Conservation (phyloP, 2,329 filamentous ascomycete genomes). For the Drechslerella coelobrocha region DNA sequence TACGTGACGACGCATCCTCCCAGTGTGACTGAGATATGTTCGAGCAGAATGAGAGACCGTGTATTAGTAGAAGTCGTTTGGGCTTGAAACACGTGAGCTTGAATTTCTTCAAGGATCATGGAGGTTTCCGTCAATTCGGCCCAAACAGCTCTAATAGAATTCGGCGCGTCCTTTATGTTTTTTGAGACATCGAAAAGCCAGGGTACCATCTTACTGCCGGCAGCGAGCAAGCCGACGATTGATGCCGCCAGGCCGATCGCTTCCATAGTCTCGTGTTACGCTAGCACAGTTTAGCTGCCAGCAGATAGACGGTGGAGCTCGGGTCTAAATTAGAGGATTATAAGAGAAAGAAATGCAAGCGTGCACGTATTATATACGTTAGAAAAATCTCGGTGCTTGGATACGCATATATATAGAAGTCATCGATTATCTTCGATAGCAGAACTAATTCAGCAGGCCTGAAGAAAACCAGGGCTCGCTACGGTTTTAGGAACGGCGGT, state of each 20-base stretch:
- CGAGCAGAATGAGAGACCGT: constrained; percentile 12
- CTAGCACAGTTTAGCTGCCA: neutral
- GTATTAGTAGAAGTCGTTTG: neutral
- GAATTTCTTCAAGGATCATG: constrained; percentile 14
- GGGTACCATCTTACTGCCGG: neutral
- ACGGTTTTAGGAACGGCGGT: too few relatives aligned
- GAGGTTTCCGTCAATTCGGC: constrained; percentile 13
- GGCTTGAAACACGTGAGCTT: constrained; percentile 8
- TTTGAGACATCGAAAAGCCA: neutral
- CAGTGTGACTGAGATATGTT: constrained; percentile 21
- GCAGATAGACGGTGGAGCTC: too few relatives aligned
- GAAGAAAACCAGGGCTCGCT: too few relatives aligned
- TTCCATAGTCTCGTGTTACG: neutral
- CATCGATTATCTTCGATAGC: too few relatives aligned
- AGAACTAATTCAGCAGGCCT: too few relatives aligned
- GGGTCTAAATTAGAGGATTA: too few relatives aligned
- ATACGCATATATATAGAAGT: too few relatives aligned
- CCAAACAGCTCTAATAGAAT: constrained; percentile 5
- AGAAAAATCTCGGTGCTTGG: too few relatives aligned
- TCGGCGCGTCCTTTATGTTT: constrained; percentile 4
- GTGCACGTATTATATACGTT: too few relatives aligned
- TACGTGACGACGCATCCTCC: constrained; percentile 21
- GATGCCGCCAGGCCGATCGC: constrained; percentile 1
- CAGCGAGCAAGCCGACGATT: constrained; percentile 4
- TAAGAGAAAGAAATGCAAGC: too few relatives aligned